Evolutionary conservation across 179 eudicot species (phyloP).

Genomic region (Heliamphora ciliata): DNA sequence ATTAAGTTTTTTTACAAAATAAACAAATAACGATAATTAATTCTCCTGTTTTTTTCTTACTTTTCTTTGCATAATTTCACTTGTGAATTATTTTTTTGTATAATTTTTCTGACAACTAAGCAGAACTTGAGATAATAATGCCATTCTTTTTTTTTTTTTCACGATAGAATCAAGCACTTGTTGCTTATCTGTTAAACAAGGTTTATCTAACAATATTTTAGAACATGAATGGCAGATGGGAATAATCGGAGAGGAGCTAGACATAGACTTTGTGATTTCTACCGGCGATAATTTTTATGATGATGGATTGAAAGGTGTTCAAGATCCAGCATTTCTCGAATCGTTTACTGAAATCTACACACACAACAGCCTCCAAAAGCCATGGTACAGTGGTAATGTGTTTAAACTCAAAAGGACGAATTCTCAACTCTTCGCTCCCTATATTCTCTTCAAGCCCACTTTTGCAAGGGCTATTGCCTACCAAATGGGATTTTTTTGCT

Average conservation of each 20-base stretch:
- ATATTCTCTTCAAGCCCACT: not conserved
- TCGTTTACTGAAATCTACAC: constrained; percentile 21
- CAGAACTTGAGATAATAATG: too few relatives aligned
- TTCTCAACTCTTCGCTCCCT: not conserved
- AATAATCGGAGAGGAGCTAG: constrained; percentile 12
- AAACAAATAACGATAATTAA: too few relatives aligned
- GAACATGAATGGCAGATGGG: constrained; percentile 16
- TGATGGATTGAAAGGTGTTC: constrained; percentile 16
- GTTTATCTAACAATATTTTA: not conserved
- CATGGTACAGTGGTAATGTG: constrained; percentile 17
- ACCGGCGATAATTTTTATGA: constrained; percentile 21
- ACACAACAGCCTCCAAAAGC: constrained; percentile 21
- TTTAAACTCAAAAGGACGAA: not conserved
- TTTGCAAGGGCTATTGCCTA: too few relatives aligned
- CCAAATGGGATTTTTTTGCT: too few relatives aligned
- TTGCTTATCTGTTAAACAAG: too few relatives aligned
- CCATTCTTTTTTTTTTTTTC: too few relatives aligned
- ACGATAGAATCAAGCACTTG: too few relatives aligned
- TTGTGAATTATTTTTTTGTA: too few relatives aligned
- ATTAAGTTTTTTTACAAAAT: too few relatives aligned
- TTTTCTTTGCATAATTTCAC: too few relatives aligned
- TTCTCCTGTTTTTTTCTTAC: too few relatives aligned
- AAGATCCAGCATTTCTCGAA: constrained; percentile 17
- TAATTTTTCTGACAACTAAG: too few relatives aligned
- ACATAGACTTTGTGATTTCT: constrained; percentile 22